A percentile compares a stretch with the other conserved stretches of the same genome.
These are phyloP conservation scores for Dichotomocladium elegans DNA, from an alignment of 371 early-diverging fungal genomes.

Conservation along the genomic window DNA sequence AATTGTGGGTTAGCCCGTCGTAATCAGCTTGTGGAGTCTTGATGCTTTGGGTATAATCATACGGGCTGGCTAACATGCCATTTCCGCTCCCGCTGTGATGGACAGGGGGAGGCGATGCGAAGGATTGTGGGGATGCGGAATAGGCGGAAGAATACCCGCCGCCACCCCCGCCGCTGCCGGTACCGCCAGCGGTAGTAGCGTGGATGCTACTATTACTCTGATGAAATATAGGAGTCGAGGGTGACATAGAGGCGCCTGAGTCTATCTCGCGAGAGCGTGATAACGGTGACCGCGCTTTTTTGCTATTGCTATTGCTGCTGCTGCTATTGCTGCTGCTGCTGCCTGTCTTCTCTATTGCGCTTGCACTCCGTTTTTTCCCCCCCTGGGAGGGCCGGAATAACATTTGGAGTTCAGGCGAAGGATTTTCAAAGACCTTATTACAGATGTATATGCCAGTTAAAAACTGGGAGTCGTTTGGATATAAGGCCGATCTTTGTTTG, in stretches of 20 bases:
- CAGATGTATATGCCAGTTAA: background rate
- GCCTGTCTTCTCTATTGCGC: slow-evolving; percentile 1
- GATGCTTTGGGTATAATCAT: slow-evolving; percentile 8
- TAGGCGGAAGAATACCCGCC: slow-evolving; percentile 5
- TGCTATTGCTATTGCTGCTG: background rate
- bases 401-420: slow-evolving; percentile 20
- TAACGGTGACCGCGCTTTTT: background rate
- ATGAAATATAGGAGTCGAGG: slow-evolving; percentile 14
- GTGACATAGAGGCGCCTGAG: slow-evolving; percentile 6
- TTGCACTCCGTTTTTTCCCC: slow-evolving; percentile 2
- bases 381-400: background rate
- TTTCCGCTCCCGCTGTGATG: no score
- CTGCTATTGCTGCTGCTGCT: background rate
- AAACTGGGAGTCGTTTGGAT: no score
- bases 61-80: slow-evolving; percentile 4
- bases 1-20: background rate
- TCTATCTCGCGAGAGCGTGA: background rate
- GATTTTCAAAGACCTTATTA: slow-evolving; percentile 18
- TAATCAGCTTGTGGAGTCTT: slow-evolving; percentile 12
- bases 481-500: no score
- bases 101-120: slow-evolving; percentile 5
- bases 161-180: no score
- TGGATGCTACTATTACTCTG: slow-evolving; percentile 4
- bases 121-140: slow-evolving; percentile 12
- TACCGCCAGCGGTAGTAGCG: no score